Evolutionary conservation across 768 basidiomycete genomes (phyloP).

Genomic region (Dentipellis fragilis): DNA sequence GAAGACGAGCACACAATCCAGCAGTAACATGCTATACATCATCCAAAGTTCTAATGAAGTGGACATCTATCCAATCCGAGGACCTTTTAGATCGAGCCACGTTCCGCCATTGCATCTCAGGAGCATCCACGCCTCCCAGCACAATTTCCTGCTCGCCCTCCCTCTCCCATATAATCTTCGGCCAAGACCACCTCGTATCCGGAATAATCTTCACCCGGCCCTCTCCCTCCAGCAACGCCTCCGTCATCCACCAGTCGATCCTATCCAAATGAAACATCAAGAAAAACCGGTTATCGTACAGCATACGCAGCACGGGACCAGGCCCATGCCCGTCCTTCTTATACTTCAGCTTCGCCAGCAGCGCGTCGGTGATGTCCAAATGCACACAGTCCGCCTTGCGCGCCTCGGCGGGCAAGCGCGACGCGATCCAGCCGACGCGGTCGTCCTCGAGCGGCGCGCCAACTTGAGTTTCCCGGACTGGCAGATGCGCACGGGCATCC

Average conservation of each 20-base stretch:
- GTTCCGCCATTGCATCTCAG: constrained; percentile 10
- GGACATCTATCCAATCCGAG: constrained; percentile 3
- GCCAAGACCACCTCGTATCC: constrained; percentile 37
- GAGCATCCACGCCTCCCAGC: constrained; percentile 5
- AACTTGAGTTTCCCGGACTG: constrained; percentile 1
- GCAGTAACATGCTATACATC: constrained; percentile 4
- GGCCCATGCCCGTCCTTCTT: constrained; percentile 11
- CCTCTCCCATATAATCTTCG: constrained; percentile 27
- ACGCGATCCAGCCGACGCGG: constrained; percentile 49
- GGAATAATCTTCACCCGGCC: constrained; percentile 26
- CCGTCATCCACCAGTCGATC: constrained; percentile 31
- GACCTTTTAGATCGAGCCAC: neutral
- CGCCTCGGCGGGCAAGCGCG: constrained; percentile 39
- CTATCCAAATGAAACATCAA: constrained; percentile 33
- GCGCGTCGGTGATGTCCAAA: constrained; percentile 32
- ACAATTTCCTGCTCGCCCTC: constrained; percentile 4
- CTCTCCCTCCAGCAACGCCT: constrained; percentile 9
- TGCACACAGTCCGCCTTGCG: constrained; percentile 20
- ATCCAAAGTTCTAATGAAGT: constrained; percentile 13
- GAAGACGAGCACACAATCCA: neutral
- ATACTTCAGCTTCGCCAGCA: constrained; percentile 6
- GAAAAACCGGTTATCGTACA: constrained; percentile 62
- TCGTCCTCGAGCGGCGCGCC: constrained; percentile 13
- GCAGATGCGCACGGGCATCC: constrained; percentile 8
- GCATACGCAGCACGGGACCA: constrained; percentile 23